phyloP scores from a whole-genome alignment of 768 basidiomycete genomes.

The Cystofilobasidium macerans region DNA sequence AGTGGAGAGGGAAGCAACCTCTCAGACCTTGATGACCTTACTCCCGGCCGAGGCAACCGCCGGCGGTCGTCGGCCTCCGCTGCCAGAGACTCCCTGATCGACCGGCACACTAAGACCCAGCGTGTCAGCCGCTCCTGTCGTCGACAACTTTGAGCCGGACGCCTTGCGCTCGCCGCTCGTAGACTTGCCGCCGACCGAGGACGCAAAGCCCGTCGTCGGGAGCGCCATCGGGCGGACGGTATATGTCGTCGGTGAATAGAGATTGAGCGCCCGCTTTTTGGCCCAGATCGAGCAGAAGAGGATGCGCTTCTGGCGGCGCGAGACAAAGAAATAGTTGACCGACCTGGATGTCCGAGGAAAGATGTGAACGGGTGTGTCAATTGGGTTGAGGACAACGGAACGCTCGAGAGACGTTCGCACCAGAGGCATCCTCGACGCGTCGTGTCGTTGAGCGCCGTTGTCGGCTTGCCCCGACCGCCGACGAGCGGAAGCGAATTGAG shows the following conservation, averaged over 20 bases:
- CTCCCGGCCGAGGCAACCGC: background rate
- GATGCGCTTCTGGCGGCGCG: constrained; percentile 22
- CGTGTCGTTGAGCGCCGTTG: constrained; percentile 7
- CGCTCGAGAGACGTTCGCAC: background rate
- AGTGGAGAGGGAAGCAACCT: background rate
- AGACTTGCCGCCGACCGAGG: background rate
- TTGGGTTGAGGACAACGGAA: background rate
- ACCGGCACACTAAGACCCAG: no score
- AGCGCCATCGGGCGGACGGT: background rate
- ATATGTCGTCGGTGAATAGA: background rate
- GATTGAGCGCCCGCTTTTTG: constrained; percentile 9
- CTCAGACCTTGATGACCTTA: background rate
- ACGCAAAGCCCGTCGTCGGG: no score
- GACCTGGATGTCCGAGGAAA: constrained; percentile 1
- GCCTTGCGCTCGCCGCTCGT: background rate
- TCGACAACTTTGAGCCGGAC: background rate
- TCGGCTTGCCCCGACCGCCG: background rate
- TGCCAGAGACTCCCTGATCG: no score
- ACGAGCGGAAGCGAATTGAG: constrained; percentile 19
- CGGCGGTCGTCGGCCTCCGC: background rate
- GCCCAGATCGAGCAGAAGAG: constrained; percentile 24
- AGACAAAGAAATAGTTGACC: constrained; percentile 27
- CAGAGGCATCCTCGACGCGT: constrained; percentile 16
- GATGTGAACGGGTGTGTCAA: background rate
- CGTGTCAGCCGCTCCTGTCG: no score